phyloP scores from a whole-genome alignment of 1,284 basidiomycete species.

The Melampsora larici-populina region DNA sequence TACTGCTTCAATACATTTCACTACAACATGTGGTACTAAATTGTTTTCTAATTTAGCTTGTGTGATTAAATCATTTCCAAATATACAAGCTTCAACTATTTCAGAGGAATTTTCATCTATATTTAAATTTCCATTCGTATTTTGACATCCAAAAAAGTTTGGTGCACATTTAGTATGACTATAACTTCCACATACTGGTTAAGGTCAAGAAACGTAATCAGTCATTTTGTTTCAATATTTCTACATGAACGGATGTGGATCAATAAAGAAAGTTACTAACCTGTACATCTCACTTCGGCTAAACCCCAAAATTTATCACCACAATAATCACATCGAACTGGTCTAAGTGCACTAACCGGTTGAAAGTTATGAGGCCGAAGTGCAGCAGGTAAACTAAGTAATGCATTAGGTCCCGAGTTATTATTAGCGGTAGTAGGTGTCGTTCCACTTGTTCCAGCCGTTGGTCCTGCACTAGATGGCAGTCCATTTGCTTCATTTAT shows the following conservation, averaged over 20 bases:
- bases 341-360: constrained; percentile 79
- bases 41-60: constrained; percentile 73
- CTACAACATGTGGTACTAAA: constrained; percentile 80
- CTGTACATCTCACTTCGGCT: constrained; percentile 74
- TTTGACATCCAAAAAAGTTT: constrained; percentile 40
- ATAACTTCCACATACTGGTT: constrained; percentile 40
- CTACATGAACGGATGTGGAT: no score
- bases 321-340: constrained; percentile 89
- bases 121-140: not conserved
- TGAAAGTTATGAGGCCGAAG: constrained; percentile 74
- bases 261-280: no score
- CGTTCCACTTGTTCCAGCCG: not conserved
- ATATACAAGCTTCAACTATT: constrained; percentile 66
- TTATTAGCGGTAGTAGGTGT: not conserved
- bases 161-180: constrained; percentile 35
- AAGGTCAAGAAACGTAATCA: no score
- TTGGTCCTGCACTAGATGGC: not conserved
- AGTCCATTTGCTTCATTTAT: constrained; percentile 1
- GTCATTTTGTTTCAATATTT: no score
- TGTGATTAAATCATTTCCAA: constrained; percentile 78
- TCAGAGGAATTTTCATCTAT: not conserved
- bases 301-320: constrained; percentile 98
- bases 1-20: constrained; percentile 90
- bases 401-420: not conserved
- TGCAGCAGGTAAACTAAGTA: constrained; percentile 29